Evolutionary conservation across 2,329 filamentous ascomycete species (phyloP).

Genomic region (Teratosphaeria gauchensis): DNA sequence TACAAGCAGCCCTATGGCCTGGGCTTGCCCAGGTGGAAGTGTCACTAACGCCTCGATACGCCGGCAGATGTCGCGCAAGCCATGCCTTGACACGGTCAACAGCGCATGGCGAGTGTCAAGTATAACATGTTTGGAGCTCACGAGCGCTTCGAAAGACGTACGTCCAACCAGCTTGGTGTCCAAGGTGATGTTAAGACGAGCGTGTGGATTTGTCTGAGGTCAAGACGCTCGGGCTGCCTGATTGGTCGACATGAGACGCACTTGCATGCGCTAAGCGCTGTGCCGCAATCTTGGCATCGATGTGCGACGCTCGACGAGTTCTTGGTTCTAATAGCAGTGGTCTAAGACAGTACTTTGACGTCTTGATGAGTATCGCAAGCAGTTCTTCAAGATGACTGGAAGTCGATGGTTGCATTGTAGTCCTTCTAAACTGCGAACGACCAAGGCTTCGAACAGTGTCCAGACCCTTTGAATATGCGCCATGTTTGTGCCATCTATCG

Average conservation of each 20-base stretch:
- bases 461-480: neutral
- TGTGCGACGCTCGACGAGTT: neutral
- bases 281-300: neutral
- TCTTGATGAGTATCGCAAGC: neutral
- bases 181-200: neutral
- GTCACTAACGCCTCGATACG: conserved; percentile 2
- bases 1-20: neutral
- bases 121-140: neutral
- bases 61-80: conserved; percentile 1
- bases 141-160: neutral
- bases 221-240: neutral
- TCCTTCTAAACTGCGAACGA: neutral
- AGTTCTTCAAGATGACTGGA: neutral
- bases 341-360: neutral
- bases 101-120: neutral
- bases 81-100: neutral
- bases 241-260: neutral
- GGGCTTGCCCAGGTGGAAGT: neutral
- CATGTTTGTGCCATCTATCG: neutral
- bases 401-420: neutral
- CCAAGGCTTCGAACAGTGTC: neutral
- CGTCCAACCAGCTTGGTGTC: neutral
- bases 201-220: neutral
- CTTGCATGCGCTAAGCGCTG: neutral
- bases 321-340: neutral